Base-by-base conservation (phyloP, 345 rosid species). In the Hypericum perforatum region DNA sequence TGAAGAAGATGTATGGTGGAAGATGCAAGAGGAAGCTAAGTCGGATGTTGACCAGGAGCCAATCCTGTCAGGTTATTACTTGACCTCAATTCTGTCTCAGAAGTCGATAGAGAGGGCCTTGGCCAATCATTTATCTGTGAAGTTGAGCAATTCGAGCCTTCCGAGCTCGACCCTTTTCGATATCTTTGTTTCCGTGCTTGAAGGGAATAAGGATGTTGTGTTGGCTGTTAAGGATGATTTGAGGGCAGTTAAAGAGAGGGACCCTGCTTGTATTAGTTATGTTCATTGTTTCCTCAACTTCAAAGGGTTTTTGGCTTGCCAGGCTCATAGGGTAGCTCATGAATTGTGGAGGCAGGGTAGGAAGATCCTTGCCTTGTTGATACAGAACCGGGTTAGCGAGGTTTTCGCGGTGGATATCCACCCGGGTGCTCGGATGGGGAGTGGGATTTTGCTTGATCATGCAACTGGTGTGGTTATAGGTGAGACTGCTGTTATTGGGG, bases 401-500 rank as follows among this genome's bases (percentile, higher is more conserved):
- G 79, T 81, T 38, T 87, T 85, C n/a, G 81, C 82, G 0, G 92
- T 85, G 11, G 96, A 92, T 61, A 85, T 92, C 43, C 98, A 92
- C 71, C 98, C 96, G 0, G 98, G 98, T 0, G 96, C 96, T 2
- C 73, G 61, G 59, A 78, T 92, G 5, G 96, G 96, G 22, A 54
- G 63, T 0, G 96, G 94, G 62, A 68, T 92, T 10, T 64, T 92
- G 57, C 72, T 91, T 1, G 96, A 91, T 45, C 96, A 91, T 39
- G 96, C 96, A 0, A 87, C 96, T 0, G 95, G 95, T 7, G 65
- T 91, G 1, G 84, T 91, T 5, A 76, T 85, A 5, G 96, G 98
- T 11, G 98, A 91, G 70, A 91, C 98, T 0, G 96, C 98, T 0
- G 95, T 87, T 49, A 78, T 91, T 2, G 98, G 98, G 39, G 72